Evolutionary conservation across 768 basidiomycete genomes (phyloP).

Genomic region (Leccinum obscurum): DNA sequence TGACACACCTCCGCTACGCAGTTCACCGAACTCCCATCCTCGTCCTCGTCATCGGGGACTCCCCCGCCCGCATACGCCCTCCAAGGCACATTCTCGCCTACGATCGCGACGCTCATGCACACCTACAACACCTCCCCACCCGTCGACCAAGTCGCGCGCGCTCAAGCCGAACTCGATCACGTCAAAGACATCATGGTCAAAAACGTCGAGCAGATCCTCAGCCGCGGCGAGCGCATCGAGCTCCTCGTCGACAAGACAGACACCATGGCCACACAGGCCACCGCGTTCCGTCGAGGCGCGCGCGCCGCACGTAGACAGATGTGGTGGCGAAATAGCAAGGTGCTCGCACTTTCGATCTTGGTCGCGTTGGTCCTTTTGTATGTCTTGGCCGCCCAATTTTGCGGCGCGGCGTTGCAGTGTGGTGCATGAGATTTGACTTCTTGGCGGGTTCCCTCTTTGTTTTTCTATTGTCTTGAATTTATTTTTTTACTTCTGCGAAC

Average conservation of each 20-base stretch:
- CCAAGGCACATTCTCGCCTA: constrained; percentile 71
- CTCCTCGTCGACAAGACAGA: constrained; percentile 97
- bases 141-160: constrained; percentile 83
- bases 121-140: constrained; percentile 90
- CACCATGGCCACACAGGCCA: constrained; percentile 90
- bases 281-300: constrained; percentile 89
- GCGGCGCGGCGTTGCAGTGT: constrained; percentile 80
- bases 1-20: constrained; percentile 22
- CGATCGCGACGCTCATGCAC: constrained; percentile 74
- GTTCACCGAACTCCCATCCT: constrained; percentile 65
- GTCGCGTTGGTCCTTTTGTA: constrained; percentile 78
- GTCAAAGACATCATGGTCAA: constrained; percentile 99
- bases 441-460: not conserved
- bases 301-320: constrained; percentile 78
- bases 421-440: constrained; percentile 16
- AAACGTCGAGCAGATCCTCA: constrained; percentile 95
- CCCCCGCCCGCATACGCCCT: constrained; percentile 58
- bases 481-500: not conserved
- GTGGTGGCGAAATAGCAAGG: constrained; percentile 87
- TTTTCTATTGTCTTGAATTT: constrained; percentile 1
- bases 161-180: constrained; percentile 84
- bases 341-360: constrained; percentile 62
- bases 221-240: constrained; percentile 93
- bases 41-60: constrained; percentile 39
- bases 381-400: constrained; percentile 85